phyloP scores from a whole-genome alignment of 257 asterid genomes.

The Lavandula angustifolia region DNA sequence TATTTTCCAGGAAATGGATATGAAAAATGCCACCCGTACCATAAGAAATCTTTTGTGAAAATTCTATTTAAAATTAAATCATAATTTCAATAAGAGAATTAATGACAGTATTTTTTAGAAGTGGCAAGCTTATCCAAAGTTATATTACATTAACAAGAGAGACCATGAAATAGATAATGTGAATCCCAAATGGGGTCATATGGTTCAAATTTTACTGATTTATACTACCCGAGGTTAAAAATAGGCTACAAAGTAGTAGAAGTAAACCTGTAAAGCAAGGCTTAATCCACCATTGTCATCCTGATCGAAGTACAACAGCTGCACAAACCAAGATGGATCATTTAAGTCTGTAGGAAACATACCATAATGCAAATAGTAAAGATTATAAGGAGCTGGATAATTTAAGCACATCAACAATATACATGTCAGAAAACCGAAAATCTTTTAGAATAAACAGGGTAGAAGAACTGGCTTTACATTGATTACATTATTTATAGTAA shows the following conservation, averaged over 20 bases:
- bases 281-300: slow-evolving; percentile 85
- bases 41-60: background rate
- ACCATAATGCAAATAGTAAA: slow-evolving; percentile 1
- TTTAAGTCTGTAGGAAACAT: slow-evolving; percentile 20
- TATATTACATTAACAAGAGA: background rate
- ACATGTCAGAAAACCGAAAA: too few species aligned
- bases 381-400: background rate
- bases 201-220: slow-evolving; percentile 22
- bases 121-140: background rate
- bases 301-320: slow-evolving; percentile 87
- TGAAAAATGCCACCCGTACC: background rate
- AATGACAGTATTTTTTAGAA: slow-evolving; percentile 5
- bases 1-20: background rate
- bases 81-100: slow-evolving; percentile 2
- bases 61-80: background rate
- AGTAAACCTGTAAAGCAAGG: slow-evolving; percentile 81
- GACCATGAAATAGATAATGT: background rate
- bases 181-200: slow-evolving; percentile 7
- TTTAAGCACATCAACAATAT: background rate
- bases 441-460: background rate
- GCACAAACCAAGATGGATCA: slow-evolving; percentile 37
- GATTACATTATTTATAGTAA: background rate
- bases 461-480: background rate
- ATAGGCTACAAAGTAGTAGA: too few species aligned
- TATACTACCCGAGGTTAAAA: background rate